Conservation (phyloP, 306 rosid genomes). For the Prinsepia uniflora region DNA sequence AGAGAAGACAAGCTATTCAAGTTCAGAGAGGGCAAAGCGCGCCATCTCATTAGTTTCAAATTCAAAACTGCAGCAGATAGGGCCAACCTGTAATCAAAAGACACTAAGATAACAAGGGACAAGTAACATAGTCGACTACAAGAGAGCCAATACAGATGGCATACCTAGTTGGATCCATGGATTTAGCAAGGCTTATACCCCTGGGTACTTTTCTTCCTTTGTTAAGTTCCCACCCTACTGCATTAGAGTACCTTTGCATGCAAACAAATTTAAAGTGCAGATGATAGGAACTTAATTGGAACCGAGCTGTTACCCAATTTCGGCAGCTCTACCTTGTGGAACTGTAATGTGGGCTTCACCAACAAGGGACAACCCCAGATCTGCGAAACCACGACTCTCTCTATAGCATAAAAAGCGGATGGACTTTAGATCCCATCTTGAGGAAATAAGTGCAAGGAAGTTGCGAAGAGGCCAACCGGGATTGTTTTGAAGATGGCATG, state of each 20-base stretch:
- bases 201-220: constrained; percentile 63
- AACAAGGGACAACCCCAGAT: constrained; percentile 70
- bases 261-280: constrained; percentile 12
- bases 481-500: constrained; percentile 79
- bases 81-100: constrained; percentile 65
- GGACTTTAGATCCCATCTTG: constrained; percentile 71
- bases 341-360: constrained; percentile 70
- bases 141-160: constrained; percentile 5
- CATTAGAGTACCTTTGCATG: constrained; percentile 24
- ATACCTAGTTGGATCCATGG: constrained; percentile 94
- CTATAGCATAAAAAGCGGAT: constrained; percentile 79
- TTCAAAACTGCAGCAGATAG: constrained; percentile 97
- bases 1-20: constrained; percentile 62
- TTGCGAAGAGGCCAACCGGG: constrained; percentile 99
- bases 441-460: constrained; percentile 70
- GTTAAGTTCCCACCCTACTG: constrained; percentile 91
- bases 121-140: neutral
- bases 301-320: constrained; percentile 26
- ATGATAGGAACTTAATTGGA: constrained; percentile 19
- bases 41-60: constrained; percentile 98
- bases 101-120: constrained; percentile 18
- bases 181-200: constrained; percentile 81
- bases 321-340: constrained; percentile 54
- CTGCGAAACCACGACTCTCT: constrained; percentile 93
- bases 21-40: constrained; percentile 85